Percentiles rank a stretch among this genome's conserved stretches.
phyloP scores from a whole-genome alignment of 495 filamentous ascomycete genomes.

The Penicillium simplicissimum region DNA sequence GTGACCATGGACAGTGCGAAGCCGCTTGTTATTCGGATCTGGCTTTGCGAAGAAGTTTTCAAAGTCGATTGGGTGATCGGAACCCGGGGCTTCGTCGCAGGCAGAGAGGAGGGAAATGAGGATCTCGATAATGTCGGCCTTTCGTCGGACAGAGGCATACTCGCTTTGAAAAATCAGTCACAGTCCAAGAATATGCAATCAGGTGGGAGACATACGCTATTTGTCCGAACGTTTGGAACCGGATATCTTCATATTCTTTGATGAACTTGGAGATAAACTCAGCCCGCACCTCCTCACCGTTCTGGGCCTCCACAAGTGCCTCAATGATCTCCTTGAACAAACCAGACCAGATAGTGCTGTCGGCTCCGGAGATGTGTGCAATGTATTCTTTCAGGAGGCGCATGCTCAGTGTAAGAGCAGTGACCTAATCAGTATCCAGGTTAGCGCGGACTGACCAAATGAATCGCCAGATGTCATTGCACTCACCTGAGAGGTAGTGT shows the following conservation, averaged over 20 bases:
- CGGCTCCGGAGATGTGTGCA: constrained; percentile 56
- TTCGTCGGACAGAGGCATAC: constrained; percentile 35
- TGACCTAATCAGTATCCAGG: constrained; percentile 40
- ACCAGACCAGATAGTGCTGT: constrained; percentile 65
- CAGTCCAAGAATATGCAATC: background rate
- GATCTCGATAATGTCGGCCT: constrained; percentile 48
- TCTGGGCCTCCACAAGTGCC: constrained; percentile 57
- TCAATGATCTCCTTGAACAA: constrained; percentile 64
- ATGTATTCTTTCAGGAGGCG: constrained; percentile 76
- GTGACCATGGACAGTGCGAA: constrained; percentile 41
- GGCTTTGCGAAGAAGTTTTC: constrained; percentile 65
- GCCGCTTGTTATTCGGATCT: constrained; percentile 63
- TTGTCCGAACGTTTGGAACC: constrained; percentile 74
- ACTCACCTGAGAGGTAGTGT: constrained; percentile 46
- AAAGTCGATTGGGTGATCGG: constrained; percentile 56
- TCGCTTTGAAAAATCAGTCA: constrained; percentile 34
- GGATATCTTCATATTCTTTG: constrained; percentile 77
- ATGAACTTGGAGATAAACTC: constrained; percentile 78
- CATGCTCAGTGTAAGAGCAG: constrained; percentile 77
- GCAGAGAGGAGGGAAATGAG: constrained; percentile 63
- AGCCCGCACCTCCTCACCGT: constrained; percentile 56
- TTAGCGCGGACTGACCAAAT: constrained; percentile 12
- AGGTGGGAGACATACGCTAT: constrained; percentile 58
- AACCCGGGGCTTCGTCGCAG: constrained; percentile 62
- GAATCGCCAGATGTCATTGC: background rate